Base-by-base conservation (phyloP, 73 alveolate species). In the Paramecium pentaurelia region DNA sequence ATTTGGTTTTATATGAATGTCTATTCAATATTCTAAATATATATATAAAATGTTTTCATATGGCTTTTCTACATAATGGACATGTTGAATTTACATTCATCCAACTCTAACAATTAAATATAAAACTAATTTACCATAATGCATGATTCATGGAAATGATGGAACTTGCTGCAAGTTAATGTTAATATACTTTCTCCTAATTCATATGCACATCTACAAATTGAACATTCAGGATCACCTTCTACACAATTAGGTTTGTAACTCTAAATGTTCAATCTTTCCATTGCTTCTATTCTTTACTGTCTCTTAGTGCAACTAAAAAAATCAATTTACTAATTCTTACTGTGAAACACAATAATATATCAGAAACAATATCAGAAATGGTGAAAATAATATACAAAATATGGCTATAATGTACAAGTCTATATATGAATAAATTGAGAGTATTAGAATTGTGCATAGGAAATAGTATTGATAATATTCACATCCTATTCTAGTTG, bases 101-200 rank as follows among this genome's bases (percentile, higher is more conserved):
- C 91, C 91, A 80, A 25, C 75, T 28, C 91, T 80, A 80, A 22
- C 9, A 54, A 11, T 16, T 54, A 18, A n/a, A 22, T 45, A 45
- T 40, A 12, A 11, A 25, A 45, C 8, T 3, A 36, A 38, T 36
- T 4, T 80, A 80, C 91, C 91, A 45, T 80, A 4, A 80, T 80
- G 30, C 91, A 80, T 44, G 71, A 25, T 47, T 80, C 91, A 47
- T 80, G 91, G 9, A 80, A 80, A 80, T 80, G 91, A 80, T 80
- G 91, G 8, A 45, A 42, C 32, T 40, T 40, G 8, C 64, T 32
- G 18, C 91, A 80, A 2, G 49, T 36, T 11, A 80, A 27, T 22
- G 58, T 47, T 11, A 64, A 6, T 11, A 64, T 64, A 12, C 3
- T 64, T 27, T 64, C 84, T 32, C 27, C 22, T 64, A 64, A 64